These are phyloP conservation scores for Salix purpurea DNA, from an alignment of 345 rosid species.

Conservation along the genomic window DNA sequence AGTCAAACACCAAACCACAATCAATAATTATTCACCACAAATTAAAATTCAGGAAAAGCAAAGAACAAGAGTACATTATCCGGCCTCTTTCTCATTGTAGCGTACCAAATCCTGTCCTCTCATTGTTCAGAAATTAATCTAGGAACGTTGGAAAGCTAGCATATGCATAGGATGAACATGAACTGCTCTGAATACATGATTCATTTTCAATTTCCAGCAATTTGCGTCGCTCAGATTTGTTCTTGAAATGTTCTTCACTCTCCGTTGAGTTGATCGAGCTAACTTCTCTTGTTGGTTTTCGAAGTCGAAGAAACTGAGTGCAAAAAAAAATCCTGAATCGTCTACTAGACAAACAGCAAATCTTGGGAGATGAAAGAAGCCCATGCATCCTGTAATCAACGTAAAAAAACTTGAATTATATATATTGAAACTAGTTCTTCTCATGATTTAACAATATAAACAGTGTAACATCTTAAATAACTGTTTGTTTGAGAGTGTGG, in stretches of 20 bases:
- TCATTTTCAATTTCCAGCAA: background rate
- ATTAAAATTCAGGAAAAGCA: background rate
- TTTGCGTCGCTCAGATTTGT: background rate
- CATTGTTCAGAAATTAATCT: background rate
- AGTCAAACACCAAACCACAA: background rate
- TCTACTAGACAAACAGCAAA: conserved; percentile 30
- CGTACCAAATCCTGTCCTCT: background rate
- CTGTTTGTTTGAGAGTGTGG: no score
- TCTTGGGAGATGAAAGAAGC: conserved; percentile 54
- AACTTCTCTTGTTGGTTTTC: background rate
- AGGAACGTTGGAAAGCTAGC: background rate
- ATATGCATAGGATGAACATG: background rate
- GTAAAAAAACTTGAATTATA: background rate
- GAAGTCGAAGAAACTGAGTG: background rate
- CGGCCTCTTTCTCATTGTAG: background rate
- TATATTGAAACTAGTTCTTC: background rate
- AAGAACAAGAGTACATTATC: background rate
- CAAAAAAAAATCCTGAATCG: background rate
- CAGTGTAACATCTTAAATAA: background rate
- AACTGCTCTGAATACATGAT: background rate
- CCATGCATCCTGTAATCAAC: conserved; percentile 65
- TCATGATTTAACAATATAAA: background rate
- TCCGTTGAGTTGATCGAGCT: background rate
- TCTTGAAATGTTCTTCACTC: background rate
- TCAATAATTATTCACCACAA: background rate